phyloP scores from a whole-genome alignment of 2,329 filamentous ascomycete genomes.

The Daldinia sp. region DNA sequence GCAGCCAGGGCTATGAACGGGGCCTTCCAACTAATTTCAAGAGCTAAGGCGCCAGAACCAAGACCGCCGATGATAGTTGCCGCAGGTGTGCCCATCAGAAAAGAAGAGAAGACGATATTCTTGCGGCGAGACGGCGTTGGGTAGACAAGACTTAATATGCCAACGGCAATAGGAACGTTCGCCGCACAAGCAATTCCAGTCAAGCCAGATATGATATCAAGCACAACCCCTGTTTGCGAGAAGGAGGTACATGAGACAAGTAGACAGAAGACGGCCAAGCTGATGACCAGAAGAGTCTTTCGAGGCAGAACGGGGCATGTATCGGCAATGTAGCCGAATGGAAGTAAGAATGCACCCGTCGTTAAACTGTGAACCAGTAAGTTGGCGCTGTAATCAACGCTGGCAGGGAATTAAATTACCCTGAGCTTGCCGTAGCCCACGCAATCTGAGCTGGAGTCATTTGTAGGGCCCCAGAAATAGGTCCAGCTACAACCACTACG shows the following conservation, averaged over 20 bases:
- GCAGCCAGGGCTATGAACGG: slow-evolving; percentile 50
- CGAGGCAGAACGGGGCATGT: slow-evolving; percentile 46
- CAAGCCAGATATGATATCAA: slow-evolving; percentile 50
- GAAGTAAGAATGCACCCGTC: slow-evolving; percentile 51
- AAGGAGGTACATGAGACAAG: slow-evolving; percentile 48
- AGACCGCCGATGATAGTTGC: slow-evolving; percentile 52
- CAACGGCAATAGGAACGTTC: slow-evolving; percentile 51
- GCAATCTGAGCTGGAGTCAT: slow-evolving; percentile 51
- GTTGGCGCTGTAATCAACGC: neutral
- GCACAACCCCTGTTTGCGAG: slow-evolving; percentile 47
- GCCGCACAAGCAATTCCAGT: slow-evolving; percentile 52
- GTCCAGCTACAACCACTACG: slow-evolving; percentile 49
- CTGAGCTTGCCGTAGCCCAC: slow-evolving; percentile 52
- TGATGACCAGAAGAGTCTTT: slow-evolving; percentile 50
- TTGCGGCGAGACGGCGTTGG: slow-evolving; percentile 50
- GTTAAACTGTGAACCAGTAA: slow-evolving; percentile 45
- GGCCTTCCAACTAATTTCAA: slow-evolving; percentile 50
- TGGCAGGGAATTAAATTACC: slow-evolving; percentile 40
- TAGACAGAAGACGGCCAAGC: slow-evolving; percentile 49
- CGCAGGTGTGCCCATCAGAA: slow-evolving; percentile 52
- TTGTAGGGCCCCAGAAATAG: slow-evolving; percentile 45
- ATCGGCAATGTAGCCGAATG: slow-evolving; percentile 51
- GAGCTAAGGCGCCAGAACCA: slow-evolving; percentile 51
- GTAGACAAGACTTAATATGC: slow-evolving; percentile 51
- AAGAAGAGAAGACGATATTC: slow-evolving; percentile 52